phyloP scores from a whole-genome alignment of 225 moss, liverwort and hornwort genomes.

The Rhytidiadelphus loreus region DNA sequence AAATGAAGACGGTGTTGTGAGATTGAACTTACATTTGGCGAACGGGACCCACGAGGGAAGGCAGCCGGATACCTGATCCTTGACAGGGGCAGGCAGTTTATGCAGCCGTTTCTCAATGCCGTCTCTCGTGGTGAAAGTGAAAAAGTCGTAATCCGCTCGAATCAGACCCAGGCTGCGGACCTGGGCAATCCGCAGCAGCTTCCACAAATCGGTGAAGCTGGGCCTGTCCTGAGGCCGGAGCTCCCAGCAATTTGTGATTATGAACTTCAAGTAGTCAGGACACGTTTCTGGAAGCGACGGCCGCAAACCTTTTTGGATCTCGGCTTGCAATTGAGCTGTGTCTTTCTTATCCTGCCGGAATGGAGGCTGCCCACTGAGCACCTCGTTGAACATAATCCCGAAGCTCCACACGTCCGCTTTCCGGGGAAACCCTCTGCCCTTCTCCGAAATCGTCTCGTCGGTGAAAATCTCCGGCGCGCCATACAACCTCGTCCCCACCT shows the following conservation, averaged over 20 bases:
- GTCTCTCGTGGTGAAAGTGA: not conserved
- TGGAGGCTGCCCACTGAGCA: slow-evolving; percentile 10
- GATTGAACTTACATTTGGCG: not conserved
- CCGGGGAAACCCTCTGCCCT: not conserved
- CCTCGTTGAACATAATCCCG: slow-evolving; percentile 7
- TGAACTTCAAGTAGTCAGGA: slow-evolving; percentile 14
- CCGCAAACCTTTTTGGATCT: not conserved
- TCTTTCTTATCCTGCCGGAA: accelerated
- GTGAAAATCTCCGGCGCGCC: slow-evolving; percentile 6
- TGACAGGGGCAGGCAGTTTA: too few species aligned
- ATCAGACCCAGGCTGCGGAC: not conserved
- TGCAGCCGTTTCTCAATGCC: not conserved
- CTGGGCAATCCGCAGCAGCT: not conserved
- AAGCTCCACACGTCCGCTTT: slow-evolving; percentile 30
- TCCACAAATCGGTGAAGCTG: not conserved
- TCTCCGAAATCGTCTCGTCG: not conserved
- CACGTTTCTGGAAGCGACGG: not conserved
- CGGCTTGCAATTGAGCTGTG: not conserved
- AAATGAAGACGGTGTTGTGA: not conserved
- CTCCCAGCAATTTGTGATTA: slow-evolving; percentile 4
- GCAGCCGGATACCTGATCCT: not conserved
- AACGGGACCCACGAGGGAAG: not conserved
- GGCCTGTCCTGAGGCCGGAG: slow-evolving; percentile 8
- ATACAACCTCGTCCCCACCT: not conserved
- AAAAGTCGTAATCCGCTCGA: not conserved